Evolutionary conservation across 352 stramenopile species (phyloP).

Genomic region (Globisporangium uncinulatum): DNA sequence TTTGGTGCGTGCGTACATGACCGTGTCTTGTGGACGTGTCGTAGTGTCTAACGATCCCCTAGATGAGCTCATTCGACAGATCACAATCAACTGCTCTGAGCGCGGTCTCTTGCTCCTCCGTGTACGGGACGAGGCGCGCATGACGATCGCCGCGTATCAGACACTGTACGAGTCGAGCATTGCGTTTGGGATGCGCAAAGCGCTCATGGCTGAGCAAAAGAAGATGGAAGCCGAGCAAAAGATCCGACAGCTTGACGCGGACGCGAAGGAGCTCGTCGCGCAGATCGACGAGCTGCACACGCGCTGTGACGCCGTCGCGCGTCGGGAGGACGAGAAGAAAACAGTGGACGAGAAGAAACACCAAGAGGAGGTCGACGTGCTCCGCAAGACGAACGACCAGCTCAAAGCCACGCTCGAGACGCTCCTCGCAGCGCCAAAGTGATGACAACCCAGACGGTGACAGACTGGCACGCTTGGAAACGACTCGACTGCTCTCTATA

Average conservation of each 20-base stretch:
- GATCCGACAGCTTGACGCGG: slow-evolving; percentile 71
- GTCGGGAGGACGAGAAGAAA: slow-evolving; percentile 63
- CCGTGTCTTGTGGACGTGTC: too few relatives aligned
- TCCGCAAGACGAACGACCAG: slow-evolving; percentile 87
- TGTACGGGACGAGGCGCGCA: slow-evolving; percentile 88
- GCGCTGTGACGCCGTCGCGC: slow-evolving; percentile 50
- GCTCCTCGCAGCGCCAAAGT: slow-evolving; percentile 64
- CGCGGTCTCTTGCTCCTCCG: slow-evolving; percentile 85
- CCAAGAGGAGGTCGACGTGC: slow-evolving; percentile 78
- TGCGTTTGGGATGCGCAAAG: slow-evolving; percentile 92
- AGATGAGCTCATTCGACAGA: slow-evolving; percentile 91
- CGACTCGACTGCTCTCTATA: neutral
- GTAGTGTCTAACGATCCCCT: neutral
- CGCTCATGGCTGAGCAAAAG: slow-evolving; percentile 89
- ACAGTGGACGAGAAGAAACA: slow-evolving; percentile 79
- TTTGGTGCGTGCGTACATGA: slow-evolving; percentile 70
- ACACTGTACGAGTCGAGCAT: slow-evolving; percentile 91
- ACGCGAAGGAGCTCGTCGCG: slow-evolving; percentile 70
- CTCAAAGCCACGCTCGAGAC: slow-evolving; percentile 89
- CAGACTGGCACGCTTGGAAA: neutral
- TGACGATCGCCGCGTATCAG: slow-evolving; percentile 92
- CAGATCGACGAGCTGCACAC: slow-evolving; percentile 75
- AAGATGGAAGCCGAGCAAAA: slow-evolving; percentile 86
- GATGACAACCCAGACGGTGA: slow-evolving; percentile 4
- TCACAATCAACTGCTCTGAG: slow-evolving; percentile 92